Evolutionary conservation across 306 rosid genomes (phyloP).

Genomic region (Prunus fruticosa): DNA sequence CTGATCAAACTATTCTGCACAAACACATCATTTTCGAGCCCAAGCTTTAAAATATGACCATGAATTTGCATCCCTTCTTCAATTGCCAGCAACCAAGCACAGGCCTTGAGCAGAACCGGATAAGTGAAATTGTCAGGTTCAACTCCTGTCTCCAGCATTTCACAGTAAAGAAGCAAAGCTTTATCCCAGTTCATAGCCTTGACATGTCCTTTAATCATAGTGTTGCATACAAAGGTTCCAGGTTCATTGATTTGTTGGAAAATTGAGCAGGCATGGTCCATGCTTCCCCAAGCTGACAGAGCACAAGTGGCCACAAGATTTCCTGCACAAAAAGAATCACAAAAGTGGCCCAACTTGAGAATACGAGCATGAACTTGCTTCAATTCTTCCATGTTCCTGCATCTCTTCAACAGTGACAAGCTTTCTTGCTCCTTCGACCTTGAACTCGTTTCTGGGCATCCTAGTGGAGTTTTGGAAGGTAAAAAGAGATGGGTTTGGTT

Average conservation of each 20-base stretch:
- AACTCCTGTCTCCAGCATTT: constrained; percentile 62
- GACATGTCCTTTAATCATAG: constrained; percentile 67
- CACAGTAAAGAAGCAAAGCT: constrained; percentile 48
- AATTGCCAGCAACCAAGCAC: constrained; percentile 43
- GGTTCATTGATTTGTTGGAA: constrained; percentile 68
- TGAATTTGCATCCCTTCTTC: constrained; percentile 66
- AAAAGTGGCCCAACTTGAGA: constrained; percentile 56
- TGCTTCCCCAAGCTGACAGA: constrained; percentile 74
- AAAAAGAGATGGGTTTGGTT: constrained; percentile 46
- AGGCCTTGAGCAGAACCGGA: constrained; percentile 72
- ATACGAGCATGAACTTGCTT: constrained; percentile 70
- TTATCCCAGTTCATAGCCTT: constrained; percentile 43
- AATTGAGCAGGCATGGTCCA: constrained; percentile 88
- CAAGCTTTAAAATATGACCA: constrained; percentile 62
- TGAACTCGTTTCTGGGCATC: constrained; percentile 39
- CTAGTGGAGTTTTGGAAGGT: constrained; percentile 41
- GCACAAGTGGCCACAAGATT: constrained; percentile 73
- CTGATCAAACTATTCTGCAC: constrained; percentile 80
- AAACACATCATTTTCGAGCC: constrained; percentile 56
- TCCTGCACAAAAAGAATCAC: constrained; percentile 61
- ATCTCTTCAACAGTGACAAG: constrained; percentile 54
- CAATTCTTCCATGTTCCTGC: constrained; percentile 62
- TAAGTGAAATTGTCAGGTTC: constrained; percentile 69
- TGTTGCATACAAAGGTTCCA: constrained; percentile 59
- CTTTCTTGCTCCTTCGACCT: constrained; percentile 58